Conservation (phyloP, 2,329 filamentous ascomycete species). For the Nemania abortiva region DNA sequence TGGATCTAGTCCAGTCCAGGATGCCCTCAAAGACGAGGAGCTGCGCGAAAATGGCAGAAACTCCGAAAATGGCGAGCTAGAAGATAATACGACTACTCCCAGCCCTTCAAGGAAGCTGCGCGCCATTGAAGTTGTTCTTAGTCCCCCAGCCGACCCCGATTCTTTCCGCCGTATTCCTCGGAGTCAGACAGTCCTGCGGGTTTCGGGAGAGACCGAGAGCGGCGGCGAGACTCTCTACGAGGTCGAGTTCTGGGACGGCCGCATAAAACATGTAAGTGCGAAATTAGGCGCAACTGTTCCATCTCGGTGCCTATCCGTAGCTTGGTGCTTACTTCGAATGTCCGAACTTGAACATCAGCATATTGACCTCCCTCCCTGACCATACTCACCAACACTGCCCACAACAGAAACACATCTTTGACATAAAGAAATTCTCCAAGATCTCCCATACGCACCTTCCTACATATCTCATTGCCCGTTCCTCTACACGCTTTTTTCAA, state of each 20-base stretch:
- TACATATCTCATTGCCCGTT: too few species aligned
- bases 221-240: conserved; percentile 50
- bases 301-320: conserved; percentile 3
- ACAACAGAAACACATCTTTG: too few species aligned
- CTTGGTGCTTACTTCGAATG: background rate
- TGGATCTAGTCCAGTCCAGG: background rate
- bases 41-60: background rate
- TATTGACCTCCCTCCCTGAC: background rate
- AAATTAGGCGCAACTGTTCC: background rate
- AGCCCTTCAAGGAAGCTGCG: conserved; percentile 28
- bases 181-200: conserved; percentile 55
- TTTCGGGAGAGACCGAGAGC: conserved; percentile 51
- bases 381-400: background rate
- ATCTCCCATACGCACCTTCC: too few species aligned
- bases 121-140: conserved; percentile 50
- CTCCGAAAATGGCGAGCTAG: background rate
- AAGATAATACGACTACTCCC: conserved; percentile 1
- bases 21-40: conserved; percentile 16
- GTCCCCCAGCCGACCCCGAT: conserved; percentile 44
- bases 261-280: conserved; percentile 58
- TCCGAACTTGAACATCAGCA: background rate
- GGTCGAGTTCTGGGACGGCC: conserved; percentile 62
- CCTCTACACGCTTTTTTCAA: too few species aligned
- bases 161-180: conserved; percentile 45
- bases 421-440: too few species aligned